Conservation (phyloP, 805 yeast species). For the Kazachstania africana region DNA sequence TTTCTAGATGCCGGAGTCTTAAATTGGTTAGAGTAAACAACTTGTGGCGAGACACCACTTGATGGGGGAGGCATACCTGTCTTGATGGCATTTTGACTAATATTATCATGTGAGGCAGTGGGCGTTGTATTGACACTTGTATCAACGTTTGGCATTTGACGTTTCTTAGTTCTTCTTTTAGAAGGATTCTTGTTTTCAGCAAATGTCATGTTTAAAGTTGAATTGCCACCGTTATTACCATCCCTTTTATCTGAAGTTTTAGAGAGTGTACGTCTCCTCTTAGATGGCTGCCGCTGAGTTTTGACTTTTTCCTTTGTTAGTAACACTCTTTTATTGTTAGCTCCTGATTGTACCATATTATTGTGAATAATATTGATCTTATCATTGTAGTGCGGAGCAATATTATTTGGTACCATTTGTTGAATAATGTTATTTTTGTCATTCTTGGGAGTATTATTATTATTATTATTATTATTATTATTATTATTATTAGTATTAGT, state of each 20-base stretch:
- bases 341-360: not conserved
- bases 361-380: not conserved
- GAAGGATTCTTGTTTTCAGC: not conserved
- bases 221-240: too few species aligned
- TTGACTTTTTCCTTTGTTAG: too few species aligned
- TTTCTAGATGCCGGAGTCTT: not conserved
- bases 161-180: not conserved
- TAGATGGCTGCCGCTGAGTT: too few species aligned
- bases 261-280: too few species aligned
- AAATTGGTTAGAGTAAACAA: constrained; percentile 3
- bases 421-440: not conserved
- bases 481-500: not conserved
- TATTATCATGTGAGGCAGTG: not conserved
- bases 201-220: not conserved
- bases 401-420: not conserved
- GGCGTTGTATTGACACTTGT: not conserved
- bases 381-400: not conserved
- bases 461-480: not conserved
- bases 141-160: too few species aligned
- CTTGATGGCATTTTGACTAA: not conserved
- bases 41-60: constrained; percentile 3
- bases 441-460: not conserved
- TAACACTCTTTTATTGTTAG: too few species aligned
- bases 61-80: constrained; percentile 4
- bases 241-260: too few species aligned